Evolutionary conservation across 352 stramenopile species (phyloP), one percentile per base, ranked within the genome.

Genomic region (Globisporangium carolinianum): DNA sequence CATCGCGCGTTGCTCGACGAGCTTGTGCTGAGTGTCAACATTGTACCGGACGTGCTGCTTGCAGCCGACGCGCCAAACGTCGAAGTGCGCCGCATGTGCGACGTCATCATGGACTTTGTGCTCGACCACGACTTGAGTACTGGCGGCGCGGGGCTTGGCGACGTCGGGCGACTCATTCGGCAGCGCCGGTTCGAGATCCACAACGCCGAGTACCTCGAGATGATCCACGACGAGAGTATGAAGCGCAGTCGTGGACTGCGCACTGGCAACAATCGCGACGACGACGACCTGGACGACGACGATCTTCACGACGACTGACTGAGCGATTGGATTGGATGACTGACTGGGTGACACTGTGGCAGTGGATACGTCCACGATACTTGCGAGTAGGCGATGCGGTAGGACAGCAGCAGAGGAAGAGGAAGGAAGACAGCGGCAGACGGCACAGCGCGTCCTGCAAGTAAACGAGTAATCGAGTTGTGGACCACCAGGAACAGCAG

Each of bases 151-250:
- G 38, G 66, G 5, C 77, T 89, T 35, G 81, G 81, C 0, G 79
- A 94, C 53, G 91, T 91, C 50, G 81, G 79, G 1, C 73, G 80
- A 8, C 67, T 92, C 37, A 92, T 94, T 62, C 84, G 85, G 17
- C 83, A 90, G 55, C 76, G 80, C 10, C 75, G 83, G 41, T 94
- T 92, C 64, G 82, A 93, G 55, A 91, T 92, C 57, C 83, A 96
- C 63, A 94, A 96, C 54, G 78, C 75, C 7, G 85, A 96, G 61
- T 96, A 95, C 62, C 67, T 91, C 24, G 83, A 91, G 53, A 87
- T 91, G 77, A 74, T 95, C 41, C 79, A 93, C 47, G 74, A 78
- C 14, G 79, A 86, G 62, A 61, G 60, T 3, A 36, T 39, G 35
- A 61, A 57, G 35, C 53, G 53, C 24, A 65, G 54, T 49, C 60